phyloP scores from a whole-genome alignment of 495 filamentous ascomycete genomes.

The Bathelium albidoporum region DNA sequence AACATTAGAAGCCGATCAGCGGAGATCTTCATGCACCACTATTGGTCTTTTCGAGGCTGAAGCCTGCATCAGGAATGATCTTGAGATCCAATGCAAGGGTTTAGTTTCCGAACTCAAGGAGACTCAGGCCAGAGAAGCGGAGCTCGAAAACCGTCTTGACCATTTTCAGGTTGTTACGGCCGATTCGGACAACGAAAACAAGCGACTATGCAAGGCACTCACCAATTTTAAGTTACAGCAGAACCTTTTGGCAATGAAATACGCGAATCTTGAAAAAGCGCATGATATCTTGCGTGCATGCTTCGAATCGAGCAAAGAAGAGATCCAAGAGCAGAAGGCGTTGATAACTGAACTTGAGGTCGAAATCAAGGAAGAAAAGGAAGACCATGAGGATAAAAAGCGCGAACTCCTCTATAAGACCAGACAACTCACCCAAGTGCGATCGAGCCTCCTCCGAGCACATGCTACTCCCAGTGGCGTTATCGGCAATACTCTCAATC shows the following conservation, averaged over 20 bases:
- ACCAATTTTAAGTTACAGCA: neutral
- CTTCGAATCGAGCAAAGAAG: neutral
- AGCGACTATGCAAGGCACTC: neutral
- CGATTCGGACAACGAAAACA: neutral
- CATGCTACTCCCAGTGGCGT: neutral
- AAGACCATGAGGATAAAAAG: neutral
- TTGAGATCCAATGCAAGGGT: neutral
- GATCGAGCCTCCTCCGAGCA: neutral
- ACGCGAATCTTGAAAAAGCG: neutral
- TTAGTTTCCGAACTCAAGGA: neutral
- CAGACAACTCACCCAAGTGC: neutral
- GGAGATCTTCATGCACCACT: neutral
- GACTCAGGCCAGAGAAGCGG: neutral
- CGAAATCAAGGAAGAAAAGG: neutral
- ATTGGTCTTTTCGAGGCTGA: neutral
- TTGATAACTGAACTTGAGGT: neutral
- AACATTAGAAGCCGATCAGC: neutral
- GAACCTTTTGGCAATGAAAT: neutral
- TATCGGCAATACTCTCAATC: neutral
- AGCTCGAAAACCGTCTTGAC: neutral
- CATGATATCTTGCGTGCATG: neutral
- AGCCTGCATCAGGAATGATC: neutral
- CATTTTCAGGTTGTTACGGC: neutral
- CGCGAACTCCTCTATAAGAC: neutral
- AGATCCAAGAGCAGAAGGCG: neutral